Evolutionary conservation across 805 yeast genomes (phyloP).

Genomic region (Brettanomyces naardenensis): DNA sequence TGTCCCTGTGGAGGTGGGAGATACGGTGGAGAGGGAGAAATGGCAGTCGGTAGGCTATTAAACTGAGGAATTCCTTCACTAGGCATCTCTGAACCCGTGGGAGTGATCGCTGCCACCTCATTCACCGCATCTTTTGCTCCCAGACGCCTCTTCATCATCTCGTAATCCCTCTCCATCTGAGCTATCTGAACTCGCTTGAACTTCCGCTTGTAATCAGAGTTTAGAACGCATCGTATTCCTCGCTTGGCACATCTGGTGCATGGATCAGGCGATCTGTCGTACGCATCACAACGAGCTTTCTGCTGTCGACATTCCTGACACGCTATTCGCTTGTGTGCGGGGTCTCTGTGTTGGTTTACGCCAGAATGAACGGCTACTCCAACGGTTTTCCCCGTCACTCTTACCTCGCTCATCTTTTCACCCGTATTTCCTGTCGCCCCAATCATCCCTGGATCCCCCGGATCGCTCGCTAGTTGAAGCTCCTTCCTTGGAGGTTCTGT

Average conservation of each 20-base stretch:
- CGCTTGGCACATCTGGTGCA: conserved; percentile 78
- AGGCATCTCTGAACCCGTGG: too few relatives aligned
- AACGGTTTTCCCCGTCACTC: too few relatives aligned
- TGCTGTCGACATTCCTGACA: conserved; percentile 97
- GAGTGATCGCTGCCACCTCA: background rate
- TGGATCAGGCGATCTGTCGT: conserved; percentile 63
- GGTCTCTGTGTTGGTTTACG: too few relatives aligned
- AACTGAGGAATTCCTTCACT: too few relatives aligned
- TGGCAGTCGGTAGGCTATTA: too few relatives aligned
- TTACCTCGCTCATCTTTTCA: too few relatives aligned
- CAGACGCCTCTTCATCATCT: conserved; percentile 41
- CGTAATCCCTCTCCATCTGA: conserved; percentile 75
- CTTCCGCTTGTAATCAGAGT: conserved; percentile 80
- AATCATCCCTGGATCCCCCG: too few relatives aligned
- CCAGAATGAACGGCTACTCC: too few relatives aligned
- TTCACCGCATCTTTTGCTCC: background rate
- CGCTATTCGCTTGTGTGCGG: conserved; percentile 68
- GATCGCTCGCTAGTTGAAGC: too few relatives aligned
- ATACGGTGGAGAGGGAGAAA: too few relatives aligned
- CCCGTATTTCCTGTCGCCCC: too few relatives aligned
- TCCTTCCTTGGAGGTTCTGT: too few relatives aligned
- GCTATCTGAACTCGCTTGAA: conserved; percentile 79
- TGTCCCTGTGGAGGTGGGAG: conserved; percentile 1
- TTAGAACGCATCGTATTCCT: conserved; percentile 60
- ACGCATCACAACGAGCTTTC: conserved; percentile 85